These are phyloP conservation scores for Scutellaria minor DNA, from an alignment of 257 asterid species.

Conservation along the genomic window DNA sequence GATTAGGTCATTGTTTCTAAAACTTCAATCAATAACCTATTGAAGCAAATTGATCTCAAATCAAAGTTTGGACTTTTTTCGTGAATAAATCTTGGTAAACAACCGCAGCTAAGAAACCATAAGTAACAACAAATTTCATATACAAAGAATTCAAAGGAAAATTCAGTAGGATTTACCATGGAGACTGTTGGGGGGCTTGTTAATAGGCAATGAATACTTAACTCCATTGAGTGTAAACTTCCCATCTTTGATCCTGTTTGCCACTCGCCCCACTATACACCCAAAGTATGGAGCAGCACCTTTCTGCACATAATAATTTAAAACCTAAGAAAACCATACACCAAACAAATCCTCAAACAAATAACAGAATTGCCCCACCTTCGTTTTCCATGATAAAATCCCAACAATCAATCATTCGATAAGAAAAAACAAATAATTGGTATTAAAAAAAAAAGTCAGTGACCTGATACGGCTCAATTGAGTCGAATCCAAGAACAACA, in stretches of 20 bases:
- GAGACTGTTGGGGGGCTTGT: constrained; percentile 94
- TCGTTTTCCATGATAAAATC: constrained; percentile 4
- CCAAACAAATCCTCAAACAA: constrained; percentile 19
- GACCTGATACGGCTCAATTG: constrained; percentile 89
- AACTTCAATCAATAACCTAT: neutral
- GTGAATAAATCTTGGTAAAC: neutral
- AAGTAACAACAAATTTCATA: neutral
- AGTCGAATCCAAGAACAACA: constrained; percentile 97
- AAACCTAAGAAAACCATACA: neutral
- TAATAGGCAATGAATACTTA: constrained; percentile 72
- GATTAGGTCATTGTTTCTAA: neutral
- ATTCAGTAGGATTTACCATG: constrained; percentile 60
- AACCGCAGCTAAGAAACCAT: neutral
- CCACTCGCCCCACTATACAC: constrained; percentile 98
- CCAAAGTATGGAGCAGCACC: constrained; percentile 93
- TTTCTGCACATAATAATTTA: constrained; percentile 54
- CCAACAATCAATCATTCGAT: constrained; percentile 22
- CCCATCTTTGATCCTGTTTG: constrained; percentile 92
- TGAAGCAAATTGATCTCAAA: neutral
- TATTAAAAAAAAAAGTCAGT: neutral
- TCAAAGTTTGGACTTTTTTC: neutral
- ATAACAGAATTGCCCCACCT: constrained; percentile 7
- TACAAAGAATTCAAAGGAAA: constrained; percentile 7
- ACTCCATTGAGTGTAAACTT: constrained; percentile 75
- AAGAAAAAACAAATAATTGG: neutral